Conservation (phyloP, 306 rosid genomes). For the Hippophae gyantsensis region DNA sequence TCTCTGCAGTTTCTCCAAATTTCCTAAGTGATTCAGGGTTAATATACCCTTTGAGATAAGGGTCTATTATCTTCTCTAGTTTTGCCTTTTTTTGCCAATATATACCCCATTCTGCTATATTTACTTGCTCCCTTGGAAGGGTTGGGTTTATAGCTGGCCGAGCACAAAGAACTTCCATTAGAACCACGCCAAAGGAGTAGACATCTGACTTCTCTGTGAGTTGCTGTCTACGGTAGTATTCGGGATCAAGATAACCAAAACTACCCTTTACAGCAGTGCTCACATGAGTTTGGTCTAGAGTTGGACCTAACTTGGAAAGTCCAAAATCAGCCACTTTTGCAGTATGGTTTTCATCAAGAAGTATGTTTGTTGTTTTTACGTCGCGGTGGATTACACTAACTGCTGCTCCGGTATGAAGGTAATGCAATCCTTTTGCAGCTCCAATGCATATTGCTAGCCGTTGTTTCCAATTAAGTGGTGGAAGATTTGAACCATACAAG, state of each 20-base stretch:
- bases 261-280: conserved; percentile 36
- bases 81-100: conserved; percentile 20
- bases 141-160: conserved; percentile 29
- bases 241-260: conserved; percentile 32
- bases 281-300: conserved; percentile 33
- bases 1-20: conserved; percentile 33
- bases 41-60: conserved; percentile 16
- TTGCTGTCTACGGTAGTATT: conserved; percentile 30
- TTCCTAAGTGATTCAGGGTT: conserved; percentile 20
- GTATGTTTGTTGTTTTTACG: conserved; percentile 31
- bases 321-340: conserved; percentile 35
- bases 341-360: conserved; percentile 27
- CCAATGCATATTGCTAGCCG: conserved; percentile 34
- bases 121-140: conserved; percentile 32
- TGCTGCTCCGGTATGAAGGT: conserved; percentile 31
- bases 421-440: conserved; percentile 35
- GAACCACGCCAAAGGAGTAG: conserved; percentile 28
- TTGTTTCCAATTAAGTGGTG: conserved; percentile 25
- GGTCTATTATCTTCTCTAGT: conserved; percentile 27
- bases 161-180: conserved; percentile 29
- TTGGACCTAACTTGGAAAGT: conserved; percentile 34
- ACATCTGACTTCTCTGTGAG: conserved; percentile 35
- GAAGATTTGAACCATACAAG: conserved; percentile 23
- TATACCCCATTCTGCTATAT: conserved; percentile 39
- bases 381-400: conserved; percentile 31